A percentile compares a stretch with the other conserved stretches of the same genome.
Evolutionary conservation across 768 basidiomycete genomes (phyloP).

Genomic region (Cystobasidium tubakii): DNA sequence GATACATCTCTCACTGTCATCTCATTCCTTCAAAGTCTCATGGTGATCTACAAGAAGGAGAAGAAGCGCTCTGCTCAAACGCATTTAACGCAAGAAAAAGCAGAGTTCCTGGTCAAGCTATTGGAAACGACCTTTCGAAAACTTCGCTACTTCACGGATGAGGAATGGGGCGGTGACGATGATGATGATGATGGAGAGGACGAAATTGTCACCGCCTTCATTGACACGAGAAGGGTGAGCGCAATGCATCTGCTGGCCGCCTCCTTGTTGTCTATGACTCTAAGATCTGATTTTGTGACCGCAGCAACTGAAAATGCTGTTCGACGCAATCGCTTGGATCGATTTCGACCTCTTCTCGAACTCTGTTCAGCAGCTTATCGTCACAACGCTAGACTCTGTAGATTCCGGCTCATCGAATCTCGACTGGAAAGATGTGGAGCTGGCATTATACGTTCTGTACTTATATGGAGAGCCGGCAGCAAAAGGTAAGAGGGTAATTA

Average conservation of each 20-base stretch:
- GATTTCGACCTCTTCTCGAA: constrained; percentile 78
- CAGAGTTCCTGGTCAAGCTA: constrained; percentile 71
- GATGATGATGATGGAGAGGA: constrained; percentile 64
- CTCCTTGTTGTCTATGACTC: neutral
- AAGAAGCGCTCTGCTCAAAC: constrained; percentile 56
- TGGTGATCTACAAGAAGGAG: constrained; percentile 67
- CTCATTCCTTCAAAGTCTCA: constrained; percentile 67
- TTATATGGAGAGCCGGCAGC: constrained; percentile 73
- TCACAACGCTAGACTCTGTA: constrained; percentile 68
- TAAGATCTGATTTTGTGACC: constrained; percentile 47
- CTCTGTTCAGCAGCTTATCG: constrained; percentile 65
- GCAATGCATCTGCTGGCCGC: neutral
- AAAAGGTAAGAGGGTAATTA: constrained; percentile 60
- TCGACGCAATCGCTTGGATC: constrained; percentile 78
- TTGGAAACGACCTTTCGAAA: constrained; percentile 74
- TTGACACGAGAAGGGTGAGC: constrained; percentile 68
- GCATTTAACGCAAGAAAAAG: constrained; percentile 53
- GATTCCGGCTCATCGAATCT: constrained; percentile 56
- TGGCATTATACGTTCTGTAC: constrained; percentile 85
- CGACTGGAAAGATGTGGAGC: constrained; percentile 87
- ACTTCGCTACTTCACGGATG: constrained; percentile 66
- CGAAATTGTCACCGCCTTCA: constrained; percentile 81
- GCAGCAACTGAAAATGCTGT: constrained; percentile 74
- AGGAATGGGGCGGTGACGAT: constrained; percentile 59
- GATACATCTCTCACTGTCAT: constrained; percentile 82